phyloP scores from a whole-genome alignment of 2,329 filamentous ascomycete genomes.

The Fusarium humuli region DNA sequence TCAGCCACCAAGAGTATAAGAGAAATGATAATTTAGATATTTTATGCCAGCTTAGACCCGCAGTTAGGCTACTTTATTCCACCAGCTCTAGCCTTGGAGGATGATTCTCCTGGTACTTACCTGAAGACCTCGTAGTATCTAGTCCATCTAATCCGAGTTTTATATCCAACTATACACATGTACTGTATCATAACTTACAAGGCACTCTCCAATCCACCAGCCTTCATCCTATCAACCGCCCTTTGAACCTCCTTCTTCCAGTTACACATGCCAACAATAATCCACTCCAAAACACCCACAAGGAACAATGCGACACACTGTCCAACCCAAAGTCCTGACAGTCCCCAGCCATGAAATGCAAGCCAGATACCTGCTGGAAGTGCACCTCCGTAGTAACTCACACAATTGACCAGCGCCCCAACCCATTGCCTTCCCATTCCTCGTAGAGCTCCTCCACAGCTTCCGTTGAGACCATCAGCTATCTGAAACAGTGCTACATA shows the following conservation, averaged over 20 bases:
- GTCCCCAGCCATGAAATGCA: conserved; percentile 87
- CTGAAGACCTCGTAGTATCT: too few relatives aligned
- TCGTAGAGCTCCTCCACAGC: conserved; percentile 81
- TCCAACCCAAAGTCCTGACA: conserved; percentile 84
- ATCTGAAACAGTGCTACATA: conserved; percentile 92
- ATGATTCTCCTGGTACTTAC: too few relatives aligned
- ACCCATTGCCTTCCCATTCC: conserved; percentile 91
- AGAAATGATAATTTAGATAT: rapidly evolving
- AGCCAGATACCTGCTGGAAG: conserved; percentile 85
- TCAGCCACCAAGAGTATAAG: too few relatives aligned
- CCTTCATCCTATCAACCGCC: conserved; percentile 43
- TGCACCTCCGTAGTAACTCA: conserved; percentile 87
- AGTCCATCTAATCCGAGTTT: too few relatives aligned
- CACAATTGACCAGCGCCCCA: conserved; percentile 82
- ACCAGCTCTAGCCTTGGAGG: too few relatives aligned
- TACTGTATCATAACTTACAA: rapidly evolving
- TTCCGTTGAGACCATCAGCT: conserved; percentile 86
- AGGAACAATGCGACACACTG: conserved; percentile 85
- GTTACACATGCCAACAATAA: conserved; percentile 79
- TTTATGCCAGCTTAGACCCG: too few relatives aligned
- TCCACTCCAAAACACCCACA: conserved; percentile 82
- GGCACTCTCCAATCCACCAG: conserved; percentile 21
- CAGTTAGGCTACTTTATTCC: too few relatives aligned
- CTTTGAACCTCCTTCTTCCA: conserved; percentile 67
- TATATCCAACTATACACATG: too few relatives aligned